phyloP scores from a whole-genome alignment of 2,329 filamentous ascomycete genomes.

The Phaeosphaeria sp. region DNA sequence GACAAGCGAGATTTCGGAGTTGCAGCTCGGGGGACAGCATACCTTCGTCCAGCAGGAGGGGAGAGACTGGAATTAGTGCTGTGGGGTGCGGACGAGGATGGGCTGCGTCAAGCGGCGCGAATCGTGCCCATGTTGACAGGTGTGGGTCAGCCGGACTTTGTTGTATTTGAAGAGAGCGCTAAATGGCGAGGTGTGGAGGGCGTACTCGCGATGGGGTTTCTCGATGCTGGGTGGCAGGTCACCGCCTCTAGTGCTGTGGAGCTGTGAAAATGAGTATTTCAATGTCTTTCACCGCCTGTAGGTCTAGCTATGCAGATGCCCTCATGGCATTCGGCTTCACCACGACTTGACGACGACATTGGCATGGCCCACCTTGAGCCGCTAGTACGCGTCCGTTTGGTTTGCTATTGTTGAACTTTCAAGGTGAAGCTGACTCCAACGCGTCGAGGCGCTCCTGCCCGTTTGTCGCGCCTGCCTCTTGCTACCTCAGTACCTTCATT shows the following conservation, averaged over 20 bases:
- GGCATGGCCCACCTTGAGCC: background rate
- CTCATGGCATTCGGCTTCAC: background rate
- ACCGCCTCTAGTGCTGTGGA: constrained; percentile 54
- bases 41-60: constrained; percentile 56
- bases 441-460: constrained; percentile 18
- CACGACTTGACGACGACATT: background rate
- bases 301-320: background rate
- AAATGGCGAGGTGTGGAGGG: constrained; percentile 61
- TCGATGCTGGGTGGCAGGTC: constrained; percentile 62
- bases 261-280: background rate
- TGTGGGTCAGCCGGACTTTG: constrained; percentile 64
- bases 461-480: constrained; percentile 14
- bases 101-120: constrained; percentile 58
- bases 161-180: constrained; percentile 56
- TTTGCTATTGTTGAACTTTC: constrained; percentile 16
- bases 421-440: background rate
- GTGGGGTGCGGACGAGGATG: constrained; percentile 60
- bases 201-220: constrained; percentile 61
- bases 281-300: background rate
- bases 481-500: background rate
- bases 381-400: background rate
- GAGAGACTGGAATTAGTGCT: constrained; percentile 62
- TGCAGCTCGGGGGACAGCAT: constrained; percentile 57
- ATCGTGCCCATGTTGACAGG: constrained; percentile 64
- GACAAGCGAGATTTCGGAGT: constrained; percentile 30